phyloP scores from a whole-genome alignment of 2,329 filamentous ascomycete genomes.

The Paecilomyces niveus region DNA sequence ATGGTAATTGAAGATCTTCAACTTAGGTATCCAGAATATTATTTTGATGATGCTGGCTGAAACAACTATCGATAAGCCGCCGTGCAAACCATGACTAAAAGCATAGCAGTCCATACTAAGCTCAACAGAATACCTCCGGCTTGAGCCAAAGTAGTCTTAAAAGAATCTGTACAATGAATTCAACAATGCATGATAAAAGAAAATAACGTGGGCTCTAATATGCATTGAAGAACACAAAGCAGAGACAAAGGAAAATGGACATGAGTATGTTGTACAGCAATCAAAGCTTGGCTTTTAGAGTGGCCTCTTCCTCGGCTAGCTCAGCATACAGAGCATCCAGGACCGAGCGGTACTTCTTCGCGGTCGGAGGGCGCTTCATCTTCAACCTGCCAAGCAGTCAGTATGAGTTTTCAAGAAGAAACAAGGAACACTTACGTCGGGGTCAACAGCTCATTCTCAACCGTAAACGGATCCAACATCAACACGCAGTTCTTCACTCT shows the following conservation, averaged over 20 bases:
- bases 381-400: conserved; percentile 49
- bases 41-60: no score
- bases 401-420: conserved; percentile 4
- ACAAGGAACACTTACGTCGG: conserved; percentile 35
- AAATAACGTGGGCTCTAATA: conserved; percentile 3
- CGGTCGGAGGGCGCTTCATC: conserved; percentile 62
- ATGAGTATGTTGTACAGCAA: not conserved
- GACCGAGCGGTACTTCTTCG: conserved; percentile 52
- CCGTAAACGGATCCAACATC: conserved; percentile 80
- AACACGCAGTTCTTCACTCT: conserved; percentile 67
- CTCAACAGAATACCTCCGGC: not conserved
- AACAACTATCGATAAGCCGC: no score
- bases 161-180: not conserved
- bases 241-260: conserved; percentile 1
- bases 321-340: conserved; percentile 58
- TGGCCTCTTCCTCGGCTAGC: conserved; percentile 33
- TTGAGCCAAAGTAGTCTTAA: not conserved
- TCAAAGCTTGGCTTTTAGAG: conserved; percentile 35
- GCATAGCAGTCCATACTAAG: no score
- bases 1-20: no score
- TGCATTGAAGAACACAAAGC: conserved; percentile 1
- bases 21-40: no score
- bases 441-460: conserved; percentile 76
- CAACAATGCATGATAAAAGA: not conserved
- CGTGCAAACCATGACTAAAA: no score